Evolutionary conservation across 2,329 filamentous ascomycete genomes (phyloP).

Genomic region (Hypoxylon sp.): DNA sequence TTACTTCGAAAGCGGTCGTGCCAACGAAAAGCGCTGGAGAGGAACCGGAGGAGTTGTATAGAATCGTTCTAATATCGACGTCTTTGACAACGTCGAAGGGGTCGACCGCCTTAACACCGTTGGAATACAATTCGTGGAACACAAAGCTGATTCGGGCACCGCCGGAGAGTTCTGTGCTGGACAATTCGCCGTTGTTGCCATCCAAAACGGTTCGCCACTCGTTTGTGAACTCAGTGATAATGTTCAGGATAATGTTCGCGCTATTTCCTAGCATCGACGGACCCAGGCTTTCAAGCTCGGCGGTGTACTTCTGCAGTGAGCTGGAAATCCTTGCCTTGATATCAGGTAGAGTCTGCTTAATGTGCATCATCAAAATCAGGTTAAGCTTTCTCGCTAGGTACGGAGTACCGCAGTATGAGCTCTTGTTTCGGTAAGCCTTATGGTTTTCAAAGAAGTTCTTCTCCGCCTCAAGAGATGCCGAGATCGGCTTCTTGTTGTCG

Average conservation of each 20-base stretch:
- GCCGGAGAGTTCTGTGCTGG: constrained; percentile 92
- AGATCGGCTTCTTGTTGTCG: constrained; percentile 96
- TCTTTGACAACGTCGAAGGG: constrained; percentile 98
- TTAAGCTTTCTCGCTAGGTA: constrained; percentile 98
- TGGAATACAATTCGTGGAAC: constrained; percentile 98
- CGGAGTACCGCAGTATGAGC: constrained; percentile 96
- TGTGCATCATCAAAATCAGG: constrained; percentile 99
- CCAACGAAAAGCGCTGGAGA: constrained; percentile 97
- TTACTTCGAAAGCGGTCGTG: constrained; percentile 97
- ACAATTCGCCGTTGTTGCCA: constrained; percentile 96
- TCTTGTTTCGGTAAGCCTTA: constrained; percentile 98
- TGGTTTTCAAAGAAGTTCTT: constrained; percentile 98
- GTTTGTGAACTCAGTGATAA: constrained; percentile 98
- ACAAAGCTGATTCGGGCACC: constrained; percentile 99
- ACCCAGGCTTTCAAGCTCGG: constrained; percentile 85
- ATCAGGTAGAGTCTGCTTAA: constrained; percentile 98
- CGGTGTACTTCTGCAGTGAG: constrained; percentile 90
- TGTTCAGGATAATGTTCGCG: constrained; percentile 96
- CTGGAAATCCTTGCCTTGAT: constrained; percentile 98
- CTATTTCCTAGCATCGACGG: constrained; percentile 97
- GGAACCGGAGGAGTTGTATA: constrained; percentile 99
- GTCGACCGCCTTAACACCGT: constrained; percentile 97
- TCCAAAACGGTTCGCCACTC: constrained; percentile 97
- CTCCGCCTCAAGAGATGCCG: constrained; percentile 90
- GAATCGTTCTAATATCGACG: constrained; percentile 94